Evolutionary conservation across 495 filamentous ascomycete species (phyloP).

Genomic region (Neurospora sp.): DNA sequence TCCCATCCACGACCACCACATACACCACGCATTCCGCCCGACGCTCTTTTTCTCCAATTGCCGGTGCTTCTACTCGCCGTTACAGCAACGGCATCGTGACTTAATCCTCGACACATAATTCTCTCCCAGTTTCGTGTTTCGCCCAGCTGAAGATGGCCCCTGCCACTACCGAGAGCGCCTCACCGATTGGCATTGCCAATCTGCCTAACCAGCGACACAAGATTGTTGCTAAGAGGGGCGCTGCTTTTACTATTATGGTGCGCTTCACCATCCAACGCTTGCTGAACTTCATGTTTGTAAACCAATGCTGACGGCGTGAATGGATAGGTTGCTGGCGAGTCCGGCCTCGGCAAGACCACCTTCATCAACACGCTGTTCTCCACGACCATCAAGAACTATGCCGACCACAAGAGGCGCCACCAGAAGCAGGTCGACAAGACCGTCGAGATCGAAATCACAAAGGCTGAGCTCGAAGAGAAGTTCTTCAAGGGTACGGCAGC

Average conservation of each 20-base stretch:
- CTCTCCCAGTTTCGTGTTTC: slow-evolving; percentile 4
- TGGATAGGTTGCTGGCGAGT: slow-evolving; percentile 87
- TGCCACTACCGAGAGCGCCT: slow-evolving; percentile 70
- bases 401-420: slow-evolving; percentile 96
- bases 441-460: slow-evolving; percentile 99
- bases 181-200: slow-evolving; percentile 99
- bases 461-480: slow-evolving; percentile 99
- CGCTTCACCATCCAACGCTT: slow-evolving; percentile 4
- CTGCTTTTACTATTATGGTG: slow-evolving; percentile 99
- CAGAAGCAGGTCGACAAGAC: slow-evolving; percentile 99
- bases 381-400: slow-evolving; percentile 99
- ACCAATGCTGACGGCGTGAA: slow-evolving; percentile 21
- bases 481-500: slow-evolving; percentile 88
- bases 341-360: slow-evolving; percentile 95
- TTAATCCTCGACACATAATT: slow-evolving; percentile 2
- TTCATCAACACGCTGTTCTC: slow-evolving; percentile 99
- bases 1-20: not conserved
- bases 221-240: slow-evolving; percentile 98
- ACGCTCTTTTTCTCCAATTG: slow-evolving; percentile 10
- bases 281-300: not conserved
- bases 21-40: not conserved
- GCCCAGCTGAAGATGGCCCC: slow-evolving; percentile 52
- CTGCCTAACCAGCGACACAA: slow-evolving; percentile 98
- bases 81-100: slow-evolving; percentile 8
- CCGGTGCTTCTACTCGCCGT: slow-evolving; percentile 4